Base-by-base conservation (phyloP, 148 eudicot species). In the Persicaria tinctoria region DNA sequence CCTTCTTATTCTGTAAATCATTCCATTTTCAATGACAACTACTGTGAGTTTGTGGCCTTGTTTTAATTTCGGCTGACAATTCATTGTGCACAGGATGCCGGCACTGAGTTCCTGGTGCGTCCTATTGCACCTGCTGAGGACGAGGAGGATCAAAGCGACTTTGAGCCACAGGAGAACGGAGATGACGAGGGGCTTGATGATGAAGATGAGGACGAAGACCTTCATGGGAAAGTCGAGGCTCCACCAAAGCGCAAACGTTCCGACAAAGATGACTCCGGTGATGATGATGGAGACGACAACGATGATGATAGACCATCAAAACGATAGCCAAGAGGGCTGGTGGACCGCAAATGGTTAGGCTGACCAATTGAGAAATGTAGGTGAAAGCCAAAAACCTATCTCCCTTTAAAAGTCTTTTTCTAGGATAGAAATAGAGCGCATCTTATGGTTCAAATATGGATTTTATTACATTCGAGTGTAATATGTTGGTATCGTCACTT, bases 251-350 rank as follows among this genome's bases (percentile, higher is more conserved):
- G 98, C 73, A 93, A 93, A 79, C 82, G 96, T 56, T 74, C 93
- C 0, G 81, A 72, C 38, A 79, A 87, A 59, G 93, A 89, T 38
- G 98, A 72, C 7, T 72, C 89, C 0, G 89, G 85, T 11, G 91
- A 83, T 68, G 89, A 80, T 38, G 92, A 78, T 79, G 90, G 87
- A 6, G 74, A 50, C 2, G 46, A 59, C 32, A 90, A 87, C 64
- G 91, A 88, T 78, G 98, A 87, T 54, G 92, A 82, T 83, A 89
- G 93, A 81, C 96, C 98, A 72, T 70, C 96, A 60, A 93, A 93
- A 79, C 81, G 90, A 18, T 72, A 72, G 56, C 5, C 66, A 75
- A 5, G 38, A 66, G 70, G 38, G 70, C 48, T 41, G 4, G 70
- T 66, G 44, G 70, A 27, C 68, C 27, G 47, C 68, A 27, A 27